phyloP scores from a whole-genome alignment of 306 rosid genomes.

The Begonia masoniana region DNA sequence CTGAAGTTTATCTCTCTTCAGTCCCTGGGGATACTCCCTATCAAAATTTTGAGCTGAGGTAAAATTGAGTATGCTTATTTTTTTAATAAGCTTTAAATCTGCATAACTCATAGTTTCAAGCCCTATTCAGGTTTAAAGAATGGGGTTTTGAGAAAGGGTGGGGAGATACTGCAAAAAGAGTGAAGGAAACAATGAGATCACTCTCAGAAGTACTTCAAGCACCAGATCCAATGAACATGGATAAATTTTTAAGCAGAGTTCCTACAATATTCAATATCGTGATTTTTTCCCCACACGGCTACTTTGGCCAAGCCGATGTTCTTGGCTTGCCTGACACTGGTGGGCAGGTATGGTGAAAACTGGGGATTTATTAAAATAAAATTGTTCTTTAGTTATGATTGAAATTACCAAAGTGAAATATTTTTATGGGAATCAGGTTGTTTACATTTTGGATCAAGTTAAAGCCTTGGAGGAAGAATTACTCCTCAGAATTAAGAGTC shows the following conservation, averaged over 20 bases:
- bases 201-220: constrained; percentile 80
- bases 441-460: constrained; percentile 90
- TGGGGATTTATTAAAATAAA: not conserved
- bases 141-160: constrained; percentile 98
- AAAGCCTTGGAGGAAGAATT: constrained; percentile 76
- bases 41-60: constrained; percentile 56
- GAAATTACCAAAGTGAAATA: too few relatives aligned
- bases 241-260: constrained; percentile 52
- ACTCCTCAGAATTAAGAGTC: constrained; percentile 54
- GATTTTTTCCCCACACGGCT: constrained; percentile 83
- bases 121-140: constrained; percentile 48
- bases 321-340: constrained; percentile 97
- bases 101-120: not conserved
- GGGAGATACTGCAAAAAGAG: constrained; percentile 78
- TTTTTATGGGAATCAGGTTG: constrained; percentile 30
- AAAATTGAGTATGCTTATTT: constrained; percentile 1
- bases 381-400: too few relatives aligned
- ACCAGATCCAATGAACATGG: constrained; percentile 60
- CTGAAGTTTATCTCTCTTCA: constrained; percentile 44
- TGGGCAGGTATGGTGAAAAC: constrained; percentile 56
- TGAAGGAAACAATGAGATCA: constrained; percentile 49
- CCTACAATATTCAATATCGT: constrained; percentile 74
- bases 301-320: constrained; percentile 88
- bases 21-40: constrained; percentile 41
- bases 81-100: not conserved